Conservation (phyloP, 257 asterid genomes). For the Datura wrightii region DNA sequence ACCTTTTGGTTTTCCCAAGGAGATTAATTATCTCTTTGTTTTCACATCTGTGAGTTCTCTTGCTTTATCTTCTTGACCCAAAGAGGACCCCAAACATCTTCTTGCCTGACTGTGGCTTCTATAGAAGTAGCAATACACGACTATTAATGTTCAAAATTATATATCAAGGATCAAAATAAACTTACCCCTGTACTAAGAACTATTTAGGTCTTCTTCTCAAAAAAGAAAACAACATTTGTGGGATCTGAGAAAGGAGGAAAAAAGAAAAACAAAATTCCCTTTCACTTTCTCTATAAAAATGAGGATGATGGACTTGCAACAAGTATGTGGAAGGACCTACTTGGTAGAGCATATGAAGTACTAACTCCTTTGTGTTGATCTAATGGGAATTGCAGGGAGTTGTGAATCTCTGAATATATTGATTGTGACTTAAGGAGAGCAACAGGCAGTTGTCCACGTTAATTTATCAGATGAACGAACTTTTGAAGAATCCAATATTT, state of each 20-base stretch:
- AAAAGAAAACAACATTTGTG: not conserved
- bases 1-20: not conserved
- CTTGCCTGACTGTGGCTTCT: not conserved
- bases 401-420: constrained; percentile 14
- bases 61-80: constrained; percentile 19
- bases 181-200: not conserved
- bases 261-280: not conserved
- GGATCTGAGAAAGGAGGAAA: not conserved
- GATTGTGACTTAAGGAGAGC: not conserved
- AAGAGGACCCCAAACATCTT: not conserved
- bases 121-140: constrained; percentile 8
- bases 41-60: not conserved
- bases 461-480: constrained; percentile 63
- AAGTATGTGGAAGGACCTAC: not conserved
- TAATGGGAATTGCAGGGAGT: constrained; percentile 24
- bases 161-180: not conserved
- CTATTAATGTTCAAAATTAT: not conserved
- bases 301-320: not conserved
- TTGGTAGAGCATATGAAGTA: not conserved
- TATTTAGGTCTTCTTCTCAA: not conserved
- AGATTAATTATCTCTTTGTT: not conserved
- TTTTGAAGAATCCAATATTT: constrained; percentile 58
- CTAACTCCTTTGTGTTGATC: not conserved
- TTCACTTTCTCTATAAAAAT: not conserved
- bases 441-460: not conserved